These are phyloP conservation scores for Clathrospora elynae DNA, from an alignment of 2,329 filamentous ascomycete species.

Conservation along the genomic window DNA sequence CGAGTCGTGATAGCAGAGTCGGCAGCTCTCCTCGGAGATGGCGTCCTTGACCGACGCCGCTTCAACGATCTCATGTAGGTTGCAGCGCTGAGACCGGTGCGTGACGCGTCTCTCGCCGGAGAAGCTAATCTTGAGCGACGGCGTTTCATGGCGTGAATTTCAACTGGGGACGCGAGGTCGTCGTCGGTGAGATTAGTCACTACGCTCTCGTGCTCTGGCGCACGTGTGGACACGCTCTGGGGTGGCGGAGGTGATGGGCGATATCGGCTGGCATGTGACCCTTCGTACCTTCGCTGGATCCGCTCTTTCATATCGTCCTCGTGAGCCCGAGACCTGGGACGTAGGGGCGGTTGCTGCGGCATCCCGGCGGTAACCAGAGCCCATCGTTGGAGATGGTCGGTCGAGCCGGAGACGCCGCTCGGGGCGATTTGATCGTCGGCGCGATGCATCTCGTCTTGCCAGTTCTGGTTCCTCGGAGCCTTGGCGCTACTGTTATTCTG, in stretches of 20 bases:
- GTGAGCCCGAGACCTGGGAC: constrained; percentile 3
- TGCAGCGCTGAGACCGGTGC: neutral
- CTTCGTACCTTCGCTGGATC: constrained; percentile 11
- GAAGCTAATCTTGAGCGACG: constrained; percentile 2
- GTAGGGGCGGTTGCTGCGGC: constrained; percentile 1
- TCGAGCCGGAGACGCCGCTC: constrained; percentile 5
- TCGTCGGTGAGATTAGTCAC: constrained; percentile 3
- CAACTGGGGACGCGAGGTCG: neutral
- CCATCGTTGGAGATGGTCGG: constrained; percentile 15
- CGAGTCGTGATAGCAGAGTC: neutral
- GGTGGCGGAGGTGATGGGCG: neutral
- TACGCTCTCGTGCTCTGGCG: neutral
- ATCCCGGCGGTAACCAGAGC: constrained; percentile 14
- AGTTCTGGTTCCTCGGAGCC: neutral
- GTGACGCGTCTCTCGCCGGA: neutral
- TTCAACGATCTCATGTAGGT: constrained; percentile 4
- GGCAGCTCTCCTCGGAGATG: constrained; percentile 1
- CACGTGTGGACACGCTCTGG: neutral
- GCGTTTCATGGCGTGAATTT: constrained; percentile 1
- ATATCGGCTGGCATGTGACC: neutral
- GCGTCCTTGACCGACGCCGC: constrained; percentile 5
- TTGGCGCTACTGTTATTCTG: neutral
- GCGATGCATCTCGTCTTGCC: constrained; percentile 7
- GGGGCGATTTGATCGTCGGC: constrained; percentile 19
- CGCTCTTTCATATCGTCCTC: constrained; percentile 10